Conservation (phyloP, 257 asterid species). For the Solanum lycopersicoides region DNA sequence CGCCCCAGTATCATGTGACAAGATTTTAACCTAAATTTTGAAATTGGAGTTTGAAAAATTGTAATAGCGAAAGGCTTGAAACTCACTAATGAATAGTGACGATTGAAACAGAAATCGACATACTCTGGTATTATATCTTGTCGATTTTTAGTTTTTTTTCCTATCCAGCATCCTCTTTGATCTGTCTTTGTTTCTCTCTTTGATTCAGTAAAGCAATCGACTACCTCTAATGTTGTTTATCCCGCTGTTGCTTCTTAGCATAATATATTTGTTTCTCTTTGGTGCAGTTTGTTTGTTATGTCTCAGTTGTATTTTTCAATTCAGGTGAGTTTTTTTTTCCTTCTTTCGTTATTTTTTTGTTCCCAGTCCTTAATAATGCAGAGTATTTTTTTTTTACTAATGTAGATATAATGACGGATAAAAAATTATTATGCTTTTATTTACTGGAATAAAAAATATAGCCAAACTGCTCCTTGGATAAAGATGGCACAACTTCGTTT, state of each 20-base stretch:
- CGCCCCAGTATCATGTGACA: too few relatives aligned
- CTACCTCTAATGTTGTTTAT: neutral
- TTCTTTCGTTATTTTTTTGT: too few relatives aligned
- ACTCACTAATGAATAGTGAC: neutral
- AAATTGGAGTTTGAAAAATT: neutral
- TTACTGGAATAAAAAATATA: too few relatives aligned
- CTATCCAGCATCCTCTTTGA: neutral
- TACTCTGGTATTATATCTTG: neutral
- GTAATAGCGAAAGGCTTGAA: neutral
- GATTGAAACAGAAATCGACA: neutral
- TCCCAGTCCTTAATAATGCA: too few relatives aligned
- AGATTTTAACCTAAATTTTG: neutral
- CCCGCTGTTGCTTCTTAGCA: neutral
- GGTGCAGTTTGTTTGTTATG: too few relatives aligned
- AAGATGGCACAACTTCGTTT: too few relatives aligned
- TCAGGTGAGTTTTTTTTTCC: too few relatives aligned
- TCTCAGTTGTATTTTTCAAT: too few relatives aligned
- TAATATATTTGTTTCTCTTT: too few relatives aligned
- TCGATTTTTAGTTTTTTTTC: too few relatives aligned
- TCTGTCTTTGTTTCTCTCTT: neutral
- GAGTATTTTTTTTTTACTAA: neutral
- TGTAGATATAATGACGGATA: neutral
- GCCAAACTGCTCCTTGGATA: neutral
- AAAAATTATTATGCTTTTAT: neutral
- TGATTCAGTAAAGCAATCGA: too few relatives aligned